Base-by-base conservation (phyloP, 768 basidiomycete species). In the Holtermanniella nyarrowii region DNA sequence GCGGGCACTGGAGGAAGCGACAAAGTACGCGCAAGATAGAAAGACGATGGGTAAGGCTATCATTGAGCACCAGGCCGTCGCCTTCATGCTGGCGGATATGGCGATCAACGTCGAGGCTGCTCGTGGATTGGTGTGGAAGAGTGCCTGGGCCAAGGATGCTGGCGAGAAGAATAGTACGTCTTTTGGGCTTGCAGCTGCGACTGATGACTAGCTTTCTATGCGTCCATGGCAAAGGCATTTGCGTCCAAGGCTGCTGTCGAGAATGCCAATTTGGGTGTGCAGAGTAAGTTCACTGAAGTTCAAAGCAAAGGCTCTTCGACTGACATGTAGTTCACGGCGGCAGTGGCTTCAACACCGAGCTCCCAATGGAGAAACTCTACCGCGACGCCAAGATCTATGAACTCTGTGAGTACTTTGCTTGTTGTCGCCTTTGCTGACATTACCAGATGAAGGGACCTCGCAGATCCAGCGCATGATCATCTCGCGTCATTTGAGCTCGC, bases 21-120 rank as follows among this genome's bases (percentile, higher is more conserved):
- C 67, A 13, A 71, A 62, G 54, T 74, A 74, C 52, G 72, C 73
- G 3, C 72, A 72, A 52, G 68, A 70, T 21, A 62, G 72, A 46
- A 58, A 71, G 68, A 74, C 74, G 13, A 74, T 74, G 65, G 74
- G 74, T 0, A 65, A 64, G 20, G 58, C 72, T 0, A 74, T 74
- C 55, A 72, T 74, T 49, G 58, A 73, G 43, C 74, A 74, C 52
- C 70, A 72, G 44, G 73, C 70, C 21, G 68, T 74, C 5, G 66
- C 66, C 1, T 71, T 70, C 54, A 68, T 74, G 63, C 58, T 74
- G 3, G 73, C 73, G 3, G 74, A 74, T 47, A 74, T 74, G 74
- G 73, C 73, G 4, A 73, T 74, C 50, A 62, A 55, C 11, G 65
- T 59, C 25, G 71, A 72, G 46, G 66, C 69, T 13, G 60, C 68